These are phyloP conservation scores for Asterella californica DNA, from an alignment of 225 moss, liverwort and hornwort species.

Conservation along the genomic window DNA sequence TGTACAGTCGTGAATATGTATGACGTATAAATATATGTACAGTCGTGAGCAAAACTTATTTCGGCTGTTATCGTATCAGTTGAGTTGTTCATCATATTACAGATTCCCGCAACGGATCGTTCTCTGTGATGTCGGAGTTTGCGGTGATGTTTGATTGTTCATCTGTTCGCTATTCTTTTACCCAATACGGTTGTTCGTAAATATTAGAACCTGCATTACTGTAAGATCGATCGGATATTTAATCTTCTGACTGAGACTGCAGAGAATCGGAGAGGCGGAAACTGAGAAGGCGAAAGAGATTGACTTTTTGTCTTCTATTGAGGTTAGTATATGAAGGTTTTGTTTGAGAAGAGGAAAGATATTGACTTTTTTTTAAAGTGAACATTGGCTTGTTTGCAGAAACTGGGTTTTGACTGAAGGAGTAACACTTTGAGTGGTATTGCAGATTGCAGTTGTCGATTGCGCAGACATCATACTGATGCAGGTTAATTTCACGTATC, in stretches of 20 bases:
- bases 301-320: conserved; percentile 94
- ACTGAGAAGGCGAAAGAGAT: conserved; percentile 68
- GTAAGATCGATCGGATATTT: background rate
- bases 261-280: conserved; percentile 92
- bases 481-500: conserved; percentile 53
- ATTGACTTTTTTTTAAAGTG: background rate
- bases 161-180: background rate
- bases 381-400: background rate
- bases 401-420: background rate
- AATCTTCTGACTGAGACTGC: background rate
- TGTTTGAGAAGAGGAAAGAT: too few relatives aligned
- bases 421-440: background rate
- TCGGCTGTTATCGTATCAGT: background rate
- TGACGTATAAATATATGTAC: too few relatives aligned
- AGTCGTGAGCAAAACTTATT: background rate
- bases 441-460: conserved; percentile 86
- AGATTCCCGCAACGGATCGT: background rate
- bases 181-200: background rate
- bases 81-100: background rate
- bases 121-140: background rate
- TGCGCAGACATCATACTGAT: conserved; percentile 76
- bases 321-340: conserved; percentile 41
- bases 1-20: background rate
- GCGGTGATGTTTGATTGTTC: background rate
- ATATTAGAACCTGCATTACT: too few relatives aligned